Base-by-base conservation (phyloP, 192 early-diverging fungal genomes). In the Entomortierella parvispora region DNA sequence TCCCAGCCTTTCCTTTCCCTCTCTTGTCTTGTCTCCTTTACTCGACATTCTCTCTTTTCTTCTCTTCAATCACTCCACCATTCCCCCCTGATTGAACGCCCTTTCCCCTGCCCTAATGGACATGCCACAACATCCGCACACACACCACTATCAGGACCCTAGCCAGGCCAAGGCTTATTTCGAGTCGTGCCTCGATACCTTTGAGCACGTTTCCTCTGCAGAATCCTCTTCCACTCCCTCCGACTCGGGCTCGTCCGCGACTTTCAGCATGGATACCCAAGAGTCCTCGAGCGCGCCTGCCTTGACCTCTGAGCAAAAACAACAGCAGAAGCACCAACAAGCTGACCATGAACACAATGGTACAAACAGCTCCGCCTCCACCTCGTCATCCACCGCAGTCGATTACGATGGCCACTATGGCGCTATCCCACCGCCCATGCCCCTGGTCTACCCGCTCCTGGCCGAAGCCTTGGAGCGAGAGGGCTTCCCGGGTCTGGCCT, bases 71-170 rank as follows among this genome's bases (percentile, higher is more conserved):
- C 66, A 18, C 32, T 51, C 48, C 58, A 22, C 22, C 58, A 22
- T 44, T 42, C 47, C 26, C 29, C 15, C 49, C 52, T 26, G 62
- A 8, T 10, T 53, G 37, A 17, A 49, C 68, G 42, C 59, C 34
- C 32, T 32, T 56, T 32, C 20, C 32, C 34, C 23, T 29, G 31
- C 54, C 62, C 51, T 55, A 25, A 75, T 75, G 71, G 71, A 75
- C 58, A 43, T 75, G 22, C 71, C 71, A 2, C 71, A 75, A 29
- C 71, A 75, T 56, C 65, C 3, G 47, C 17, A 32, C 70, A 11
- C 51, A 62, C 62, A 66, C 58, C 56, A 62, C 33, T 75, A 75
- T 50, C 71, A 75, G 66, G 71, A 75, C 63, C 63, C 48, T 26
- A 59, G 57, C 33, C 59, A 62, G 10, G 71, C 71, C 32, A 75